Conservation (phyloP, 345 rosid species). For the Dipteronia sinensis region DNA sequence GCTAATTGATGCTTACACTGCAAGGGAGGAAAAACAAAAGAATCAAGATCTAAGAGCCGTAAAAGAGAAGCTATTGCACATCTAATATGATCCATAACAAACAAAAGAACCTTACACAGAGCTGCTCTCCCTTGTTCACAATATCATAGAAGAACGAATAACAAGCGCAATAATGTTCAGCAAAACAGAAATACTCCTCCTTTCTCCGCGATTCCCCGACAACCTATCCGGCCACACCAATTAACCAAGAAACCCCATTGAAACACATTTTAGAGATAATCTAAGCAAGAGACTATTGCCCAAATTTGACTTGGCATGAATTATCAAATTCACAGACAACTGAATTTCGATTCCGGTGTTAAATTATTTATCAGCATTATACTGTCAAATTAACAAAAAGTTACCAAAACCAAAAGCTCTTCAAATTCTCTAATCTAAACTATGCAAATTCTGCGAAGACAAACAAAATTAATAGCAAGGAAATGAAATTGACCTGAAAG, state of each 20-base stretch:
- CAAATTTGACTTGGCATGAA: not conserved
- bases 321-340: not conserved
- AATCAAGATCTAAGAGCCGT: not conserved
- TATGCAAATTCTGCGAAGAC: no score
- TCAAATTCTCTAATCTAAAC: not conserved
- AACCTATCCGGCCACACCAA: slow-evolving; percentile 42
- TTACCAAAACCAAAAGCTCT: not conserved
- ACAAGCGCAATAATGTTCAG: slow-evolving; percentile 80
- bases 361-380: no score
- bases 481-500: slow-evolving; percentile 59
- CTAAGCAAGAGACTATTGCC: not conserved
- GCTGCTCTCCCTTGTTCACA: slow-evolving; percentile 86
- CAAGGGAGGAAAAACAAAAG: slow-evolving; percentile 16
- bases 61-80: not conserved
- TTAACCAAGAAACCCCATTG: not conserved
- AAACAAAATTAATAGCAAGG: not conserved
- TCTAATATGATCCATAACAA: not conserved
- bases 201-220: slow-evolving; percentile 84
- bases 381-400: no score
- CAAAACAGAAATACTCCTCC: slow-evolving; percentile 85
- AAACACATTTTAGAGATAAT: not conserved
- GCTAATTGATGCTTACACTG: slow-evolving; percentile 95
- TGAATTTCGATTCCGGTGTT: no score
- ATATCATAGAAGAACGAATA: slow-evolving; percentile 87
- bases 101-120: slow-evolving; percentile 53